A percentile compares a stretch with the other conserved stretches of the same genome.
These are phyloP conservation scores for Ophiostoma perfectum DNA, from an alignment of 2,329 filamentous ascomycete species.

Conservation along the genomic window DNA sequence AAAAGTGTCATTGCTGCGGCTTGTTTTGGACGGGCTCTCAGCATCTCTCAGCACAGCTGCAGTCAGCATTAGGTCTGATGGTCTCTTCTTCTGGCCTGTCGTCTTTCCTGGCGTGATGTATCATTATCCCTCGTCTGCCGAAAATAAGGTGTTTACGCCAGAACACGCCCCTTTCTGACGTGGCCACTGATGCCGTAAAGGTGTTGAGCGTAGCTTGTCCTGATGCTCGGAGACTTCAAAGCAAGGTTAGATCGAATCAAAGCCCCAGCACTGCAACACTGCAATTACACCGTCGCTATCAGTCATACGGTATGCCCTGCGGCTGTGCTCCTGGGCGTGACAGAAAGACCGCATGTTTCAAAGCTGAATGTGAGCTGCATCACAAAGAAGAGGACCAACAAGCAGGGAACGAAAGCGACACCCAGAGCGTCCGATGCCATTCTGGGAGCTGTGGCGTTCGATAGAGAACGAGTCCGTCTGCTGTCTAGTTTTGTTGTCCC, in stretches of 20 bases:
- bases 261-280: too few species aligned
- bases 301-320: background rate
- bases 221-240: background rate
- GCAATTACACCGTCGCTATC: too few species aligned
- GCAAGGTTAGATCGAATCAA: background rate
- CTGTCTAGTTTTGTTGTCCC: background rate
- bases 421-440: too few species aligned
- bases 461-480: background rate
- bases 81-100: background rate
- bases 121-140: background rate
- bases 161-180: too few species aligned
- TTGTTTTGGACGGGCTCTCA: background rate
- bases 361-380: background rate
- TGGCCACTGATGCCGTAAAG: too few species aligned
- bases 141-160: background rate
- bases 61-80: constrained; percentile 4
- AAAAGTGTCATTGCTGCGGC: background rate
- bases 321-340: background rate
- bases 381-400: background rate
- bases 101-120: background rate
- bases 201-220: background rate
- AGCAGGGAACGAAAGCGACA: background rate
- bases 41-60: background rate
- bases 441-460: background rate
- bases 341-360: constrained; percentile 2